These are phyloP conservation scores for Penicillium salamii DNA, from an alignment of 495 filamentous ascomycete species.

Conservation along the genomic window DNA sequence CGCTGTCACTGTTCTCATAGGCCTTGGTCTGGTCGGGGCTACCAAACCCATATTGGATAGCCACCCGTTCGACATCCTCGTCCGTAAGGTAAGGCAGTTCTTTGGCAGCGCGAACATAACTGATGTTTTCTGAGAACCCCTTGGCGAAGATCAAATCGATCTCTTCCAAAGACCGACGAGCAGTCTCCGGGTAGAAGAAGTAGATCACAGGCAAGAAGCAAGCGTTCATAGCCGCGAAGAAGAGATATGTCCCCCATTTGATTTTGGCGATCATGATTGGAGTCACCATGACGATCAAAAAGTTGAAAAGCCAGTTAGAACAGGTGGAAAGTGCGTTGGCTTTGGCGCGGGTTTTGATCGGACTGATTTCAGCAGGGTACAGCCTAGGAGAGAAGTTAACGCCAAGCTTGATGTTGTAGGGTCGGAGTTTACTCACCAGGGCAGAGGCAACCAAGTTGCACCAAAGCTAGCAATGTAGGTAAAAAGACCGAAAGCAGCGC, in stretches of 20 bases:
- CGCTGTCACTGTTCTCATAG: background rate
- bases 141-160: constrained; percentile 70
- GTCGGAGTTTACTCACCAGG: constrained; percentile 22
- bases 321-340: constrained; percentile 69
- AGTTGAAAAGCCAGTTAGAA: constrained; percentile 74
- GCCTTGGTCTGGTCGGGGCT: background rate
- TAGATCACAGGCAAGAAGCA: constrained; percentile 66
- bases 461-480: constrained; percentile 65
- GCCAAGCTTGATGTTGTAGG: background rate
- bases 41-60: constrained; percentile 4
- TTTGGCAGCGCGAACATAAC: constrained; percentile 62
- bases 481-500: constrained; percentile 62
- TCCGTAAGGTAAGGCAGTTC: constrained; percentile 61
- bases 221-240: constrained; percentile 45
- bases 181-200: constrained; percentile 76
- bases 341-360: constrained; percentile 61
- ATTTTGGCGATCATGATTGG: constrained; percentile 59
- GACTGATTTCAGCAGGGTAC: constrained; percentile 63
- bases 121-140: constrained; percentile 63
- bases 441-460: constrained; percentile 49
- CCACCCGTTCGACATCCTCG: constrained; percentile 49
- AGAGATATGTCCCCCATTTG: constrained; percentile 59
- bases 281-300: constrained; percentile 69
- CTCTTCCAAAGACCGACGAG: constrained; percentile 70
- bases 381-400: constrained; percentile 22